Evolutionary conservation across 2,329 filamentous ascomycete genomes (phyloP).

Genomic region (Eurotiales sp.): DNA sequence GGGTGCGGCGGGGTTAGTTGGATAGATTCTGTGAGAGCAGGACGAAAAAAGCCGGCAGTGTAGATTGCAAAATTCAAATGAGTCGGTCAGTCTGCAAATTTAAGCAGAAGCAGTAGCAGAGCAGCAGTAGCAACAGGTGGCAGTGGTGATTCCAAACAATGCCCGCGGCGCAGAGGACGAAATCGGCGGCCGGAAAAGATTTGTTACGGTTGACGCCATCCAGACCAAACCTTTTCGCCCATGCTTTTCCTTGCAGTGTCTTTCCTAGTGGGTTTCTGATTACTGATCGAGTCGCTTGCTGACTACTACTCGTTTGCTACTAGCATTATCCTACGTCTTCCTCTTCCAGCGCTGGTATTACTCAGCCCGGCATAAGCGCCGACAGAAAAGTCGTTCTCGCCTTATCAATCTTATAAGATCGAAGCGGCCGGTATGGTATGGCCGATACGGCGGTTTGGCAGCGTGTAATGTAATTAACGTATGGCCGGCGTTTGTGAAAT

Average conservation of each 20-base stretch:
- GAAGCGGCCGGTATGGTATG: not conserved
- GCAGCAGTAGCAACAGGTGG: not conserved
- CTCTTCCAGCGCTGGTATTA: too few relatives aligned
- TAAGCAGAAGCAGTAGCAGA: not conserved
- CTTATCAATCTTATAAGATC: slow-evolving; percentile 16
- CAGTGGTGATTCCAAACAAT: not conserved
- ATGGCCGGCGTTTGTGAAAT: too few relatives aligned
- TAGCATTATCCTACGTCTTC: not conserved
- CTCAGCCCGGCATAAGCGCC: too few relatives aligned
- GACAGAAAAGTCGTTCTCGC: not conserved
- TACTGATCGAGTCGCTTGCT: not conserved
- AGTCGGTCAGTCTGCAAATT: too few relatives aligned
- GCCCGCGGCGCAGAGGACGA: slow-evolving; percentile 1
- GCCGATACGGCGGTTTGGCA: not conserved
- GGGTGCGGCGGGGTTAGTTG: slow-evolving; percentile 1
- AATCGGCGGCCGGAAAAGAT: slow-evolving; percentile 14
- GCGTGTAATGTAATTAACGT: not conserved
- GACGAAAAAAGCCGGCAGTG: too few relatives aligned
- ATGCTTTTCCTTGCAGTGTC: too few relatives aligned
- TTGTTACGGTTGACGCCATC: slow-evolving; percentile 18
- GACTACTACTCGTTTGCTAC: slow-evolving; percentile 1
- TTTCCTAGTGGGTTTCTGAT: too few relatives aligned
- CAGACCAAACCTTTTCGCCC: not conserved
- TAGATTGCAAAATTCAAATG: too few relatives aligned
- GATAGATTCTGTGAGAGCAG: too few relatives aligned